phyloP scores from a whole-genome alignment of 164 flowering plant species.

The Vitis cinerea region DNA sequence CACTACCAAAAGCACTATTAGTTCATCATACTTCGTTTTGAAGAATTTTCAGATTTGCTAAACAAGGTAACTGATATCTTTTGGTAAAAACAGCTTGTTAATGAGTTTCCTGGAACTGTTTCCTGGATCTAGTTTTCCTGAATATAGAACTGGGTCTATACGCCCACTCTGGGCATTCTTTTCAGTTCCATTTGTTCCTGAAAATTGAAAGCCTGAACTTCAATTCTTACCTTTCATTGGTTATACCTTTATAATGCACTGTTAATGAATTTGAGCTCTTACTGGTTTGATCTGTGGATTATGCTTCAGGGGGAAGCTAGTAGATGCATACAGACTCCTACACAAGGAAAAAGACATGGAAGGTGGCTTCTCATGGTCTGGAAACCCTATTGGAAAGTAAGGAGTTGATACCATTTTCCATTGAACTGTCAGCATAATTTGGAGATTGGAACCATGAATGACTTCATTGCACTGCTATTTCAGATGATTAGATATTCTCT shows the following conservation, averaged over 20 bases:
- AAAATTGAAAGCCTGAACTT: not conserved
- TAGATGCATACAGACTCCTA: conserved; percentile 86
- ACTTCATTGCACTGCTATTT: not conserved
- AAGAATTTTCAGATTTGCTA: too few relatives aligned
- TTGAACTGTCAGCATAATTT: not conserved
- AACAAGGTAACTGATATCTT: not conserved
- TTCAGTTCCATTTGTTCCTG: not conserved
- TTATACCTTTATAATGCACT: too few relatives aligned
- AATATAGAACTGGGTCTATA: not conserved
- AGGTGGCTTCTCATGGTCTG: conserved; percentile 94
- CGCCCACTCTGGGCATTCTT: not conserved
- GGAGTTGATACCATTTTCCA: conserved; percentile 12
- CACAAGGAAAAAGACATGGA: conserved; percentile 86
- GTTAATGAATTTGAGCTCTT: not conserved
- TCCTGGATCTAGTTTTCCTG: not conserved
- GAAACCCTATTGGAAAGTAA: conserved; percentile 93
- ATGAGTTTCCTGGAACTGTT: not conserved
- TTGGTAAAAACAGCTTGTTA: not conserved
- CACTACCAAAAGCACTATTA: too few relatives aligned
- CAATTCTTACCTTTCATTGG: too few relatives aligned
- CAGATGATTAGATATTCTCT: not conserved
- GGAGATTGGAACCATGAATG: not conserved
- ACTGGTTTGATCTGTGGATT: conserved; percentile 6
- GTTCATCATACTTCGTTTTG: too few relatives aligned
- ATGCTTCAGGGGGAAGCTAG: conserved; percentile 72